Conservation (phyloP, 257 asterid genomes). For the Primulina huaijiensis region DNA sequence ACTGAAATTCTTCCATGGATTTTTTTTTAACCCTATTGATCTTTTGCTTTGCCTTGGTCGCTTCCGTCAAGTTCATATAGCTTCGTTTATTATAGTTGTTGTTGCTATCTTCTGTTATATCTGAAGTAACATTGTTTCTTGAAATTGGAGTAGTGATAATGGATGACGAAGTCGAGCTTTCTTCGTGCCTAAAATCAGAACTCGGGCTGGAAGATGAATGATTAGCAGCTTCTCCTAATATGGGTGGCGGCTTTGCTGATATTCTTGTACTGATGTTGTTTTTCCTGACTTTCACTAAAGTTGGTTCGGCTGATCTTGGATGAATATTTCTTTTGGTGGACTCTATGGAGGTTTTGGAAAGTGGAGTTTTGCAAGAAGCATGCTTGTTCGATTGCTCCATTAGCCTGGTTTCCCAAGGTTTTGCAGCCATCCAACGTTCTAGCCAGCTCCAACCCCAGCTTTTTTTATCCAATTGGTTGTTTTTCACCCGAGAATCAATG, state of each 20-base stretch:
- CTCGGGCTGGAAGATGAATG: conserved; percentile 80
- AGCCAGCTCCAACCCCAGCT: conserved; percentile 92
- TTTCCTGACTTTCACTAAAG: conserved; percentile 54
- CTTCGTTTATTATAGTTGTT: conserved; percentile 40
- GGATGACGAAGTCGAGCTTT: conserved; percentile 80
- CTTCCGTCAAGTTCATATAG: conserved; percentile 87
- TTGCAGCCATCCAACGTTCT: conserved; percentile 96
- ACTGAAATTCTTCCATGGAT: conserved; percentile 57
- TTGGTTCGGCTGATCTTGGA: conserved; percentile 52
- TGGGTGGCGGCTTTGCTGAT: conserved; percentile 62
- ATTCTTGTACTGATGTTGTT: conserved; percentile 67
- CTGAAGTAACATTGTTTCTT: conserved; percentile 43
- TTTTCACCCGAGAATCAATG: conserved; percentile 38
- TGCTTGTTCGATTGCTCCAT: neutral
- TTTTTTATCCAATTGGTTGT: conserved; percentile 47
- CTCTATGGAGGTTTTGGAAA: neutral
- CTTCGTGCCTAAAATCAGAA: conserved; percentile 63
- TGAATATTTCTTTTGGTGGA: conserved; percentile 20
- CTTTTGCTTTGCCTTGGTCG: conserved; percentile 86
- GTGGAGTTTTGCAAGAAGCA: neutral
- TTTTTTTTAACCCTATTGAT: conserved; percentile 48
- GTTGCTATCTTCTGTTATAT: conserved; percentile 55
- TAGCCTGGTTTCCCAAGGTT: conserved; percentile 83
- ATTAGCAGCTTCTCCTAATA: conserved; percentile 21
- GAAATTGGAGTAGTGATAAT: conserved; percentile 66